Conservation (phyloP, 805 yeast species). For the Candida krabiensis region DNA sequence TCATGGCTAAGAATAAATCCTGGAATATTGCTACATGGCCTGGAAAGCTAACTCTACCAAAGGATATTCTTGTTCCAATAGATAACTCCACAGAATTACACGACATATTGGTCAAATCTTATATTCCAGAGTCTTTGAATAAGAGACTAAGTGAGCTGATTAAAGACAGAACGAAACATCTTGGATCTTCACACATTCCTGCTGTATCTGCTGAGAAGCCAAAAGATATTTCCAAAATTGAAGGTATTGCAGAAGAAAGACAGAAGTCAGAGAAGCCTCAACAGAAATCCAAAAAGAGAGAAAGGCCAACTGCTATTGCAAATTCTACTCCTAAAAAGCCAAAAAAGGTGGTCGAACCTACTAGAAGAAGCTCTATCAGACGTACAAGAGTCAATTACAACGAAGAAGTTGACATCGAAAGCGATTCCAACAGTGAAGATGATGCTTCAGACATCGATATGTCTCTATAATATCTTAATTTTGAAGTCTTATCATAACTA, state of each 20-base stretch:
- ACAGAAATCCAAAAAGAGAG: constrained; percentile 22
- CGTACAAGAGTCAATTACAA: constrained; percentile 38
- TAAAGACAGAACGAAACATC: constrained; percentile 21
- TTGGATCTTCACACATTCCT: constrained; percentile 4
- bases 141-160: constrained; percentile 35
- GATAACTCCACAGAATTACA: constrained; percentile 58
- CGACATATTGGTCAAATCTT: constrained; percentile 51
- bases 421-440: constrained; percentile 2
- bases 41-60: constrained; percentile 66
- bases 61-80: constrained; percentile 70
- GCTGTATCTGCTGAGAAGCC: constrained; percentile 3
- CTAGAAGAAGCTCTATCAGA: constrained; percentile 45
- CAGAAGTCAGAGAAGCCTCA: constrained; percentile 30
- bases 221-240: neutral
- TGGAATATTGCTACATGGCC: constrained; percentile 85
- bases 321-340: constrained; percentile 8
- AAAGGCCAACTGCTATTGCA: constrained; percentile 1
- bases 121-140: constrained; percentile 49
- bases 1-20: constrained; percentile 51
- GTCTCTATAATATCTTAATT: neutral
- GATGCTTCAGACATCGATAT: neutral
- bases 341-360: constrained; percentile 25
- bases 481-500: no score
- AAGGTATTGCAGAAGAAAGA: constrained; percentile 27
- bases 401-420: constrained; percentile 5